phyloP scores from a whole-genome alignment of 2,329 filamentous ascomycete species.

The Colletotrichum echinochloae region DNA sequence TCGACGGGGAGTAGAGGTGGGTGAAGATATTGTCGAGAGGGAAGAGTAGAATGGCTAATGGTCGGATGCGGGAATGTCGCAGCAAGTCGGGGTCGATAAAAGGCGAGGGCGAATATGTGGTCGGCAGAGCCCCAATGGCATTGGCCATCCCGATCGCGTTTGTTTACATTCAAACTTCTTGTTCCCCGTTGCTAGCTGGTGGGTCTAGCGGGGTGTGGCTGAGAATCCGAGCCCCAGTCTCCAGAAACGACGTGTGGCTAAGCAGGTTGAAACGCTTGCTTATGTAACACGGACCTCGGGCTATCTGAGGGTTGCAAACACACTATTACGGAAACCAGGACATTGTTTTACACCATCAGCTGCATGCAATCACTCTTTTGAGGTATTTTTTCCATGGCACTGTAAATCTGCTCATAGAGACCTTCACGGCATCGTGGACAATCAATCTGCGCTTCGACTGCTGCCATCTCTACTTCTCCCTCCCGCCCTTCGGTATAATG shows the following conservation, averaged over 20 bases:
- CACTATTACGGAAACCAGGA: background rate
- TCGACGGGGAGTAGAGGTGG: constrained; percentile 17
- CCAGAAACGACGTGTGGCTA: background rate
- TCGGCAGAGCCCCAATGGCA: constrained; percentile 22
- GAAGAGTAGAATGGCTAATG: constrained; percentile 5
- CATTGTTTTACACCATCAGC: too few species aligned
- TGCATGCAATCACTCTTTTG: background rate
- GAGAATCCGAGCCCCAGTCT: background rate
- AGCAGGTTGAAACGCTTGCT: background rate
- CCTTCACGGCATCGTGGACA: background rate
- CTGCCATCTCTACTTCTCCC: background rate
- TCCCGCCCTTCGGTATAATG: too few species aligned
- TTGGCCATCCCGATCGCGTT: constrained; percentile 39
- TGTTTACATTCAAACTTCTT: constrained; percentile 41
- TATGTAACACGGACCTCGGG: background rate
- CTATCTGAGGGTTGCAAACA: too few species aligned
- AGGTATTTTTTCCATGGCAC: background rate
- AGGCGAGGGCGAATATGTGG: constrained; percentile 19
- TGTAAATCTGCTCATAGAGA: background rate
- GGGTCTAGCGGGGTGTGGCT: constrained; percentile 40
- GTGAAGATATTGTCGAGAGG: constrained; percentile 17
- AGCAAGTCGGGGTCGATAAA: constrained; percentile 18
- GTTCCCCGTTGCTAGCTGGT: constrained; percentile 38
- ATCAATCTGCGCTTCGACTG: background rate
- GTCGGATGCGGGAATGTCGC: constrained; percentile 11